Evolutionary conservation across 2,329 filamentous ascomycete genomes (phyloP), one percentile per base, ranked within the genome.

Genomic region (Cytospora schulzeri): DNA sequence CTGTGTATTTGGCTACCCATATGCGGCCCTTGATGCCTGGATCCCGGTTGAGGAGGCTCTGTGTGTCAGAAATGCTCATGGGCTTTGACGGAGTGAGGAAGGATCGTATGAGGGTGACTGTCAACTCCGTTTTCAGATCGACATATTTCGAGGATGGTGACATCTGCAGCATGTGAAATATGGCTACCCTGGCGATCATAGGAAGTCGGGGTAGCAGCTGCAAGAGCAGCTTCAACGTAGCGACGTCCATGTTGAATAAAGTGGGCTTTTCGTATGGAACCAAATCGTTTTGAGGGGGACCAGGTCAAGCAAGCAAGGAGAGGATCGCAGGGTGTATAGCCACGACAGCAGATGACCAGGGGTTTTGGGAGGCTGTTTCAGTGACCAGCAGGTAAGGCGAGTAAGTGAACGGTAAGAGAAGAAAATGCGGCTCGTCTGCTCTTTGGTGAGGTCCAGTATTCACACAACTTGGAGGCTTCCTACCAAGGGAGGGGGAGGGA

Each of bases 111-210:
- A 95, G 78, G 29, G 86, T 84, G 63, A 97, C 82, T 1, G 84
- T 88, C 62, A 97, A 73, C 63, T 91, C 89, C 17, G 90, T 94
- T 59, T 84, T 84, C 4, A 97, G 78, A 73, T 96, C 90, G 78
- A 94, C 88, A 79, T 95, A 92, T 55, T 87, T 85, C 5, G 89
- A 86, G 9, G 87, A 88, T 38, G 88, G 82, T 0, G 93, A 92
- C 50, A 90, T 76, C 31, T 83, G 84, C 9, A 97, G 80, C 2
- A 88, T 72, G 70, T 93, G 90, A 56, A 83, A 77, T 15, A 91
- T 67, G 2, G 86, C 81, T 1, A 88, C 84, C 67, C 86, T 86
- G n/a, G 85, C 72, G 11, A 91, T 79, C 12, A 88, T 77, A 0
- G 90, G 89, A 2, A 91, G 71, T 68, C 84, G 81, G 12, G 85